Percentiles rank a stretch among this genome's conserved stretches.
These are phyloP conservation scores for Fusarium sp. DNA, from an alignment of 2,329 filamentous ascomycete species.

Conservation along the genomic window DNA sequence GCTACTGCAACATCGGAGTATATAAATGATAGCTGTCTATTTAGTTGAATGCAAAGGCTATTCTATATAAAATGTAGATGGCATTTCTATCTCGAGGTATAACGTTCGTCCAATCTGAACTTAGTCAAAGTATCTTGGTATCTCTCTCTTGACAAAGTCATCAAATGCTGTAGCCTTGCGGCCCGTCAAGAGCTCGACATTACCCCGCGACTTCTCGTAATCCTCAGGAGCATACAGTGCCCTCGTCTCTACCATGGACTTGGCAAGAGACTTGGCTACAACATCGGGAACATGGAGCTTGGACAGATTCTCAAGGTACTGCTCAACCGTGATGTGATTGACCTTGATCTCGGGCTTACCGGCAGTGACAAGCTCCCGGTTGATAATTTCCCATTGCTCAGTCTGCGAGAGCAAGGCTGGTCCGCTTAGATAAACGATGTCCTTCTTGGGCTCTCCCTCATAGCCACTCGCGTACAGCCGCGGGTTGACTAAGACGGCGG, in stretches of 20 bases:
- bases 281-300: not conserved
- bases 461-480: not conserved
- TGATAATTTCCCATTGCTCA: not conserved
- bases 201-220: not conserved
- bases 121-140: not conserved
- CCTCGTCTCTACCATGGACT: not conserved
- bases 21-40: not conserved
- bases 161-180: not conserved
- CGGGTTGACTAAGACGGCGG: not conserved
- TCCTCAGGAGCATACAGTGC: not conserved
- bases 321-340: not conserved
- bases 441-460: not conserved
- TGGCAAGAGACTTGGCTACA: not conserved
- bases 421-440: not conserved
- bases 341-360: not conserved
- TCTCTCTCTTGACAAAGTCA: not conserved
- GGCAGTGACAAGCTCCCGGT: not conserved
- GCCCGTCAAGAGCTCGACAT: not conserved
- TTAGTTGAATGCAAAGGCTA: not conserved
- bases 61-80: not conserved
- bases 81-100: not conserved
- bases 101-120: not conserved
- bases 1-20: too few species aligned
- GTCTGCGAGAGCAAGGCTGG: not conserved
- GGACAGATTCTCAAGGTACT: not conserved